Base-by-base conservation (phyloP, 768 basidiomycete species). In the Plicaturopsis crispa region DNA sequence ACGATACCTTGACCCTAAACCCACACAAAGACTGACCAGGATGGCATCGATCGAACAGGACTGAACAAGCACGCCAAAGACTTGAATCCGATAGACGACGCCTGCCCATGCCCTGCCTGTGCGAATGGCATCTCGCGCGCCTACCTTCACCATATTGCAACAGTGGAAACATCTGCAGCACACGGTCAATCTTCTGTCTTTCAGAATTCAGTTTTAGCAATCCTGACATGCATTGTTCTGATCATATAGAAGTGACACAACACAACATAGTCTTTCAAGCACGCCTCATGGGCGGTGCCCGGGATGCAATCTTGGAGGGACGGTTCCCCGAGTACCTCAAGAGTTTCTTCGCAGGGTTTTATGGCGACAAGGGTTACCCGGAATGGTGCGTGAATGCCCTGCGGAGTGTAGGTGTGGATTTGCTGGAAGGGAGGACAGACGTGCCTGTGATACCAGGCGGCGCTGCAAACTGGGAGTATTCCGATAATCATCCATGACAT, bases 61-160 rank as follows among this genome's bases (percentile, higher is more conserved):
- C 67, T 92, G 22, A 72, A 67, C 39, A 85, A 80, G 54, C 76
- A 91, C 48, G 70, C 78, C 0, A 69, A 69, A 36, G 83, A 87
- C 52, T 72, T 90, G 44, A 50, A 56, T 14, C 73, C 81, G 2
- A 87, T 93, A 24, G 91, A 93, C 50, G 65, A 72, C 26, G 55
- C 57, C 2, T 94, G 90, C 48, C 84, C 86, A 28, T 94, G 90
- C 54, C 86, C 86, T n/a, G 91, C 89, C 4, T 94, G 90, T 53
- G 57, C 55, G 20, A 66, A 64, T 34, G 72, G 78, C 23, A 75
- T 72, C 35, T 75, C 87, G 18, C 70, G 87, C 42, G 84, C 88
- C 7, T 67, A 84, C 40, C 63, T 94, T 7, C 76, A 91, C 48
- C 83, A 85, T 51, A 76, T 73, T 10, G 69, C 78, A 16, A 84